phyloP scores from a whole-genome alignment of 1,284 basidiomycete species.

The Trichosporon asahii region DNA sequence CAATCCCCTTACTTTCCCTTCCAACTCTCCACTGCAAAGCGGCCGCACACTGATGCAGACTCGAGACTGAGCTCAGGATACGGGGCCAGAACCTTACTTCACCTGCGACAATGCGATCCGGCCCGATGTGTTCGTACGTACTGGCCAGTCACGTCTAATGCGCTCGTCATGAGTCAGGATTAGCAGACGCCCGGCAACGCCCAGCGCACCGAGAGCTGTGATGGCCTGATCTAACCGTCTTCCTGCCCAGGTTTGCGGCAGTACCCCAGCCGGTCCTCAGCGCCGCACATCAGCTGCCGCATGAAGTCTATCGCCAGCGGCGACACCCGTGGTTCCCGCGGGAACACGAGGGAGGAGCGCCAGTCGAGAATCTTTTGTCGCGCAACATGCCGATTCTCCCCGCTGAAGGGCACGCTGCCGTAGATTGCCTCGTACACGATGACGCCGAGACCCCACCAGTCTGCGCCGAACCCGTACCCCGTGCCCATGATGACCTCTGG shows the following conservation, averaged over 20 bases:
- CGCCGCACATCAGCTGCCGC: conserved; percentile 82
- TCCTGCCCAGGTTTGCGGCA: conserved; percentile 35
- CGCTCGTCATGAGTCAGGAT: too few species aligned
- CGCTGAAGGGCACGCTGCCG: conserved; percentile 81
- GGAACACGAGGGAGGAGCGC: conserved; percentile 82
- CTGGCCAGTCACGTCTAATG: too few species aligned
- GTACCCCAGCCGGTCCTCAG: conserved; percentile 86
- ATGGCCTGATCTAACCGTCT: neutral
- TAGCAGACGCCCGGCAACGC: too few species aligned
- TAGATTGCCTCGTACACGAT: conserved; percentile 77
- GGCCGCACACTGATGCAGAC: too few species aligned
- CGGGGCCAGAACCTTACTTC: too few species aligned
- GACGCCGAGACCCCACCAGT: conserved; percentile 97
- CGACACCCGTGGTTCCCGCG: conserved; percentile 74
- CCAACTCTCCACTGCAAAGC: too few species aligned
- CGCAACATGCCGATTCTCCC: conserved; percentile 83
- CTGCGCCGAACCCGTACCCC: conserved; percentile 90
- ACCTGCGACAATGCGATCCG: too few species aligned
- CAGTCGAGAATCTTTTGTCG: conserved; percentile 90
- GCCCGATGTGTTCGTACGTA: too few species aligned
- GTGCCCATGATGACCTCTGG: conserved; percentile 82
- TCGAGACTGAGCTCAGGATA: too few species aligned
- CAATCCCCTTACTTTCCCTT: too few species aligned
- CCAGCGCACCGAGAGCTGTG: too few species aligned
- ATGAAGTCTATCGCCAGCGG: conserved; percentile 83